Percentiles rank a stretch among this genome's conserved stretches.
phyloP scores from a whole-genome alignment of 1,284 basidiomycete species.

The Cutaneotrichosporon curvatum region DNA sequence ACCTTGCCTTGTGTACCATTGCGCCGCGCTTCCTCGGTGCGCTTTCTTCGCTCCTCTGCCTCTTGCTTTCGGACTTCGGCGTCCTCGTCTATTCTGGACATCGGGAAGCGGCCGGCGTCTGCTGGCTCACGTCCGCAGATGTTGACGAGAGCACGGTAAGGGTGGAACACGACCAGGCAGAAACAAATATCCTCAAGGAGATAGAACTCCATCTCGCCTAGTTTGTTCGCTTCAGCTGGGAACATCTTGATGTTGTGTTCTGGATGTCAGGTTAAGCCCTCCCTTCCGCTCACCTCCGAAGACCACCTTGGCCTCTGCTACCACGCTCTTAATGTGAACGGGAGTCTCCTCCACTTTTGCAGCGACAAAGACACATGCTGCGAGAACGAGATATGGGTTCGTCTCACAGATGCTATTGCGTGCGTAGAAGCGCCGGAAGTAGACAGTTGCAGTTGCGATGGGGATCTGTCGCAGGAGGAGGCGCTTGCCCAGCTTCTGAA shows the following conservation, averaged over 20 bases:
- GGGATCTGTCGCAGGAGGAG: constrained; percentile 78
- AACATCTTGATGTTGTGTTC: constrained; percentile 67
- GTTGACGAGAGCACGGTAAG: constrained; percentile 76
- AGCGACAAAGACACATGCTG: constrained; percentile 90
- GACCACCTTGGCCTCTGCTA: constrained; percentile 70
- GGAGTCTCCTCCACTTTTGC: constrained; percentile 96
- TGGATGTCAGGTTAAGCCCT: constrained; percentile 25
- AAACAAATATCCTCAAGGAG: constrained; percentile 94
- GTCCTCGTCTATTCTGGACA: constrained; percentile 37
- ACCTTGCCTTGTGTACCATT: constrained; percentile 5
- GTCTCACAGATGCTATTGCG: constrained; percentile 91
- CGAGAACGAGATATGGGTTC: constrained; percentile 83
- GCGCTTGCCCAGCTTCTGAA: constrained; percentile 79
- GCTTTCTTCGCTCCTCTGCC: constrained; percentile 23
- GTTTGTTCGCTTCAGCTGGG: constrained; percentile 75
- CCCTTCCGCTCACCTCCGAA: constrained; percentile 60
- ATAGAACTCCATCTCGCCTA: constrained; percentile 99
- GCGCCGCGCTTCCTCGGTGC: constrained; percentile 24
- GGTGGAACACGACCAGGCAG: constrained; percentile 87
- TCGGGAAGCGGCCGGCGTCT: constrained; percentile 38
- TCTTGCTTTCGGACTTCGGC: constrained; percentile 31
- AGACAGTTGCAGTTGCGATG: constrained; percentile 85
- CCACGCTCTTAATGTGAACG: constrained; percentile 84
- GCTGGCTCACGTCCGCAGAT: constrained; percentile 56
- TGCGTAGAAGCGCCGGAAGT: constrained; percentile 89